Evolutionary conservation across 169 alveolate genomes (phyloP).

Genomic region (Babesia bigemina): DNA sequence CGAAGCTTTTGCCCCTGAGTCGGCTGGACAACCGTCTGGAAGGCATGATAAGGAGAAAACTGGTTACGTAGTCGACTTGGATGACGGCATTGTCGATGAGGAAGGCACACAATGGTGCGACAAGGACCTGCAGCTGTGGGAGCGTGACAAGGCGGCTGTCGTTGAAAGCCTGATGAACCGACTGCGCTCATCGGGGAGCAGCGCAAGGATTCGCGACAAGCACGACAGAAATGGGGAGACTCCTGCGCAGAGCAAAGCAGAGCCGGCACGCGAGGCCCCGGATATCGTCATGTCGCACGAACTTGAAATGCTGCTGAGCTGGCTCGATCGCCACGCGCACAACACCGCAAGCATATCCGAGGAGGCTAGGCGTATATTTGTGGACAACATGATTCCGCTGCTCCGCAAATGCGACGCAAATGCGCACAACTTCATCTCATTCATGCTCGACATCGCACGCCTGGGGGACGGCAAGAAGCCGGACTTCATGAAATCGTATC

Average conservation of each 20-base stretch:
- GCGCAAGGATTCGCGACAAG: not conserved
- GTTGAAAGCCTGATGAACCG: conserved; percentile 55
- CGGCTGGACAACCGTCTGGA: not conserved
- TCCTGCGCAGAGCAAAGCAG: not conserved
- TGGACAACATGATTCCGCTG: conserved; percentile 53
- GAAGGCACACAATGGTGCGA: conserved; percentile 22
- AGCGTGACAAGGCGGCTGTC: conserved; percentile 55
- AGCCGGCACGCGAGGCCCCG: conserved; percentile 15
- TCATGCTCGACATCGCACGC: conserved; percentile 45
- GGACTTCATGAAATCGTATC: conserved; percentile 35
- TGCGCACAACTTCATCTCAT: conserved; percentile 35
- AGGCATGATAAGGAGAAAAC: not conserved
- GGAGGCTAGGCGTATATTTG: conserved; percentile 48
- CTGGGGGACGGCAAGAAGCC: conserved; percentile 43
- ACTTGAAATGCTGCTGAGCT: conserved; percentile 48
- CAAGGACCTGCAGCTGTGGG: conserved; percentile 70
- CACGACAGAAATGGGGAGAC: not conserved
- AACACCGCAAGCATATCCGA: conserved; percentile 6
- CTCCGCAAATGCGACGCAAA: conserved; percentile 25
- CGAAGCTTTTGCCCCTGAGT: not conserved
- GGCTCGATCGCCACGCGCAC: conserved; percentile 48
- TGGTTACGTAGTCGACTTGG: not conserved
- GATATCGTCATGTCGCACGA: conserved; percentile 59
- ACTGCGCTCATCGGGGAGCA: conserved; percentile 11
- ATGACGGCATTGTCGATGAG: conserved; percentile 8